Evolutionary conservation across 2,329 filamentous ascomycete genomes (phyloP).

Genomic region (Colletotrichum tropicicola): DNA sequence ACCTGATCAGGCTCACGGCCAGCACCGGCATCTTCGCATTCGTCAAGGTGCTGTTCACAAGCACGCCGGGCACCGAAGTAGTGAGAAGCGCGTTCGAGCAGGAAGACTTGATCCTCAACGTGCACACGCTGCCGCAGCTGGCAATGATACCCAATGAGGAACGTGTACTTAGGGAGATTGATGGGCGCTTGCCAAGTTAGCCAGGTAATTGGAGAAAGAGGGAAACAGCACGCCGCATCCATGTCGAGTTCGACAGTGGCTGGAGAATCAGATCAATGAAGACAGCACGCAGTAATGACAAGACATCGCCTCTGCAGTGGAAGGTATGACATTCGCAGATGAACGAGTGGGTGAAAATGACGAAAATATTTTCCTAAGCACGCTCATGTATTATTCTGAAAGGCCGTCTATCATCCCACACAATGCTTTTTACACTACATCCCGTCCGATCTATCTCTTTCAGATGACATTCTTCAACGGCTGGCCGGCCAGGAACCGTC

Average conservation of each 20-base stretch:
- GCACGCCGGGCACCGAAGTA: slow-evolving; percentile 17
- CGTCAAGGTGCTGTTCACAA: slow-evolving; percentile 32
- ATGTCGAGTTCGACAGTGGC: too few species aligned
- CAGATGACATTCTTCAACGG: slow-evolving; percentile 63
- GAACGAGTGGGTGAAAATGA: background rate
- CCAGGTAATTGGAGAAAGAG: too few species aligned
- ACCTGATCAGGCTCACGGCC: background rate
- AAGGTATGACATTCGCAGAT: too few species aligned
- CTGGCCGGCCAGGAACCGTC: slow-evolving; percentile 67
- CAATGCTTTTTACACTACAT: background rate
- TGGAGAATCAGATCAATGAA: too few species aligned
- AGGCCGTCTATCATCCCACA: background rate
- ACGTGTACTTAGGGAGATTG: too few species aligned
- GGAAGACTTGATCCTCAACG: slow-evolving; percentile 26
- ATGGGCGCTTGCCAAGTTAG: too few species aligned
- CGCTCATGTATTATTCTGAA: background rate
- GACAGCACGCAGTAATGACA: too few species aligned
- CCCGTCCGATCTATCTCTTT: background rate
- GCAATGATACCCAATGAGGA: slow-evolving; percentile 13
- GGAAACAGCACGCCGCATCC: too few species aligned
- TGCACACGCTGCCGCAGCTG: slow-evolving; percentile 23
- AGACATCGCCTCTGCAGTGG: too few species aligned
- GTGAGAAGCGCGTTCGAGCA: slow-evolving; percentile 26
- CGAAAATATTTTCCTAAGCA: background rate
- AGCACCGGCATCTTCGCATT: background rate